Conservation (phyloP, 148 eudicot species). For the Spergularia marina region DNA sequence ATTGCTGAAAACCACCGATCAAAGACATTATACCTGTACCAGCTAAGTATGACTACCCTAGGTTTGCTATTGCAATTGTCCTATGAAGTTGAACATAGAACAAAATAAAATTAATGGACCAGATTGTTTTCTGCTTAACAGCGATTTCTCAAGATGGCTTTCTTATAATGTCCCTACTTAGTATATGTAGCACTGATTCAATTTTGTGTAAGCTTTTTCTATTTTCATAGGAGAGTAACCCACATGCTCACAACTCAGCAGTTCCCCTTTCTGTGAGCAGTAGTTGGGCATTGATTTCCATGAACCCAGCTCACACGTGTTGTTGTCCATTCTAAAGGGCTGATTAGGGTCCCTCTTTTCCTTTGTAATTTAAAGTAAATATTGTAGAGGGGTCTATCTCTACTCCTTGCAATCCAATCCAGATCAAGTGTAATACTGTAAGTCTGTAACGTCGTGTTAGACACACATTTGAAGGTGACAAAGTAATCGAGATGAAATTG, state of each 20-base stretch:
- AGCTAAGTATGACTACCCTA: neutral
- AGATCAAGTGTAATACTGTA: too few species aligned
- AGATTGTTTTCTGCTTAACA: constrained; percentile 5
- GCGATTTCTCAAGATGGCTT: constrained; percentile 18
- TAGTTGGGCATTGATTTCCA: constrained; percentile 29
- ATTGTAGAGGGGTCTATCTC: constrained; percentile 18
- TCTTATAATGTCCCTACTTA: constrained; percentile 16
- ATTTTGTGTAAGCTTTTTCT: constrained; percentile 6
- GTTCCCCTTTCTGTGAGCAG: constrained; percentile 42
- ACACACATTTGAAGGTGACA: too few species aligned
- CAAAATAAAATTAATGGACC: constrained; percentile 14
- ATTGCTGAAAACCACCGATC: constrained; percentile 9
- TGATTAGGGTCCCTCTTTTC: constrained; percentile 23
- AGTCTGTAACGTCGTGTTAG: too few species aligned
- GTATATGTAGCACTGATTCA: constrained; percentile 5
- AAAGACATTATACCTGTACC: constrained; percentile 8
- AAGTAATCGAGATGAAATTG: too few species aligned
- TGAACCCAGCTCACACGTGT: constrained; percentile 47
- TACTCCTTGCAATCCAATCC: too few species aligned
- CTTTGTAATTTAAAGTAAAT: constrained; percentile 11
- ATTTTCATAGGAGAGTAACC: constrained; percentile 14
- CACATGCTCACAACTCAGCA: constrained; percentile 44
- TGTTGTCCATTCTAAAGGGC: constrained; percentile 35
- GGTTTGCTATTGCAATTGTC: neutral
- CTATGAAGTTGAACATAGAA: constrained; percentile 15